Evolutionary conservation across 768 basidiomycete genomes (phyloP).

Genomic region (Kwoniella newhampshirensis): DNA sequence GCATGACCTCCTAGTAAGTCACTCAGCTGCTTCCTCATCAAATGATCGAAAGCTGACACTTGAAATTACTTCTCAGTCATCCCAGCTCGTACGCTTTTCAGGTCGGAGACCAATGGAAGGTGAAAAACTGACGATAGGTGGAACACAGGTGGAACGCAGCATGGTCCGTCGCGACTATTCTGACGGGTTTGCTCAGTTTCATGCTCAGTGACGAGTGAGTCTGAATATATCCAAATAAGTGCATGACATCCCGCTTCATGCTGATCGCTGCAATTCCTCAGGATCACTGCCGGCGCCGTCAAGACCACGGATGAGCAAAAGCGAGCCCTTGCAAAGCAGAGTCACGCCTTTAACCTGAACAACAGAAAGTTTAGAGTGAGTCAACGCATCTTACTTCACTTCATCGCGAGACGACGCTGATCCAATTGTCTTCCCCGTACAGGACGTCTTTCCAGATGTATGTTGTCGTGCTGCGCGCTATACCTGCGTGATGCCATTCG

Average conservation of each 20-base stretch:
- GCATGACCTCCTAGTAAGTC: conserved; percentile 63
- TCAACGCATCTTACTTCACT: conserved; percentile 2
- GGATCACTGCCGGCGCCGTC: conserved; percentile 90
- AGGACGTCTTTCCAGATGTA: conserved; percentile 84
- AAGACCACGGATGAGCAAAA: conserved; percentile 78
- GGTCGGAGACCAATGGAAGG: no score
- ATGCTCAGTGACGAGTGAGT: conserved; percentile 47
- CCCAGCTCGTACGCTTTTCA: conserved; percentile 44
- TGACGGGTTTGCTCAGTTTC: conserved; percentile 69
- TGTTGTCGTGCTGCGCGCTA: conserved; percentile 46
- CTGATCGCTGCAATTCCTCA: conserved; percentile 9
- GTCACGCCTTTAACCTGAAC: conserved; percentile 80
- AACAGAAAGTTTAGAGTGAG: conserved; percentile 69
- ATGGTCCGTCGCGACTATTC: conserved; percentile 60
- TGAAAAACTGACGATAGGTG: no score
- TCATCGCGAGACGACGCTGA: not conserved
- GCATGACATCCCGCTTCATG: no score
- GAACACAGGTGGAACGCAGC: conserved; percentile 51
- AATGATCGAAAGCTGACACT: conserved; percentile 2
- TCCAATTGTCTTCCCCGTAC: not conserved
- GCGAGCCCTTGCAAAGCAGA: conserved; percentile 68
- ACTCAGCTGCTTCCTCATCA: not conserved
- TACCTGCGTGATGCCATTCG: not conserved
- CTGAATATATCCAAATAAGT: not conserved
- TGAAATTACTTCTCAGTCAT: conserved; percentile 27